Conservation (phyloP, 495 filamentous ascomycete species). For the Podospora fimiseda region DNA sequence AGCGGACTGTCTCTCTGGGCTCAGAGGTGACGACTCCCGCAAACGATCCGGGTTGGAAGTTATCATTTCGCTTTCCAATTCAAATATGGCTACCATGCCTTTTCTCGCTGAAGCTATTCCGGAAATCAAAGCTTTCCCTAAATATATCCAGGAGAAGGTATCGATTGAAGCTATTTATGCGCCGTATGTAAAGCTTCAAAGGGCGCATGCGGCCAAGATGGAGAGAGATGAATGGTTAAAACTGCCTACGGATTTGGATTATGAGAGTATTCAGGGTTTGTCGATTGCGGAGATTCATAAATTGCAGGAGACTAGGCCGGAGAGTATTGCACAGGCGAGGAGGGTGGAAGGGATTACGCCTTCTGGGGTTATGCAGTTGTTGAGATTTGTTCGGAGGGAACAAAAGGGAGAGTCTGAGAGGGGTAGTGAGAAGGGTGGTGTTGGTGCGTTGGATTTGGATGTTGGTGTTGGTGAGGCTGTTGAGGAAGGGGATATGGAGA, state of each 20-base stretch:
- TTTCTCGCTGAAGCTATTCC: constrained; percentile 52
- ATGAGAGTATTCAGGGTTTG: constrained; percentile 61
- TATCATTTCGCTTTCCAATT: constrained; percentile 53
- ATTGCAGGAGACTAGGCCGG: constrained; percentile 64
- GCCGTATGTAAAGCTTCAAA: constrained; percentile 72
- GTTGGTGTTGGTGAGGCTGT: constrained; percentile 12
- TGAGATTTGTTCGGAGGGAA: constrained; percentile 44
- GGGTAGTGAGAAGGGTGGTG: not conserved
- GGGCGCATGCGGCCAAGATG: constrained; percentile 55
- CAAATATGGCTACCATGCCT: constrained; percentile 32
- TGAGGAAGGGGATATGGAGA: constrained; percentile 24
- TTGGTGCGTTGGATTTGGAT: constrained; percentile 22
- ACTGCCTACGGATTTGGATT: constrained; percentile 74
- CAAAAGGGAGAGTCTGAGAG: constrained; percentile 11
- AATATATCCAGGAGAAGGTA: constrained; percentile 58
- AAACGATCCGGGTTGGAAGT: constrained; percentile 68
- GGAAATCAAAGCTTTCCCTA: constrained; percentile 39
- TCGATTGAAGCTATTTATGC: constrained; percentile 77
- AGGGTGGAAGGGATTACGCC: constrained; percentile 77
- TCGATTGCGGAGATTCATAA: constrained; percentile 69
- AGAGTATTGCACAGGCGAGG: constrained; percentile 81
- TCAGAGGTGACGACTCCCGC: constrained; percentile 18
- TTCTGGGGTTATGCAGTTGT: constrained; percentile 49
- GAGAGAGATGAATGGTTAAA: constrained; percentile 68
- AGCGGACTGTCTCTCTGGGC: constrained; percentile 54